These are phyloP conservation scores for Pistacia atlantica DNA, from an alignment of 345 rosid genomes.

Conservation along the genomic window DNA sequence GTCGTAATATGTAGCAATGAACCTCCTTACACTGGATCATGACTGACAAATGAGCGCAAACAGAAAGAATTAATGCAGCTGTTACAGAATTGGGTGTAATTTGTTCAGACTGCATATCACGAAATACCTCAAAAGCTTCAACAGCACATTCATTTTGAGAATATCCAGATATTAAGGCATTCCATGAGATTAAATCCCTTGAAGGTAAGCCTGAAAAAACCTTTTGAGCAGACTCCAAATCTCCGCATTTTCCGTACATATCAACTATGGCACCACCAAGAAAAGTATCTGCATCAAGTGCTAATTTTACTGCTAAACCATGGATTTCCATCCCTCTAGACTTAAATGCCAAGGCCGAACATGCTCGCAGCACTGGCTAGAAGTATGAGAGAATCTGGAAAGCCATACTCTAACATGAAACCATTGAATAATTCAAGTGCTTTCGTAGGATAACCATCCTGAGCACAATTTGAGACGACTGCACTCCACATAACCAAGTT, in stretches of 20 bases:
- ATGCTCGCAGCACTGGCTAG: slow-evolving; percentile 47
- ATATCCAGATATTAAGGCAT: slow-evolving; percentile 50
- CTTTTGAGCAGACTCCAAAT: slow-evolving; percentile 36
- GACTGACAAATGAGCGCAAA: slow-evolving; percentile 35
- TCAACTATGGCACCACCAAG: slow-evolving; percentile 52
- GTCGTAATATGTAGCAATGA: slow-evolving; percentile 45
- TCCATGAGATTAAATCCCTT: slow-evolving; percentile 48
- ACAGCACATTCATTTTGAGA: slow-evolving; percentile 32
- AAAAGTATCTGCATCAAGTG: slow-evolving; percentile 28
- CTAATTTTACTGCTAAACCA: slow-evolving; percentile 37
- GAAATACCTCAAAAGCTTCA: slow-evolving; percentile 39
- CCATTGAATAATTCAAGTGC: slow-evolving; percentile 35
- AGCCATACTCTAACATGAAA: slow-evolving; percentile 34
- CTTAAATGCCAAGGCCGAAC: slow-evolving; percentile 38
- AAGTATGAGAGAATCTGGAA: slow-evolving; percentile 38
- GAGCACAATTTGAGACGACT: slow-evolving; percentile 36
- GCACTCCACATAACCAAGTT: slow-evolving; percentile 46
- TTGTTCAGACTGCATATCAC: slow-evolving; percentile 37
- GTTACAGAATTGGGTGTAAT: slow-evolving; percentile 43
- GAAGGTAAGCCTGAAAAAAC: slow-evolving; percentile 29
- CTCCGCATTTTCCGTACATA: slow-evolving; percentile 44
- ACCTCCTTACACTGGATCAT: slow-evolving; percentile 41
- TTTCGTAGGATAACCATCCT: slow-evolving; percentile 28
- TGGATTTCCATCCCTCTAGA: slow-evolving; percentile 41
- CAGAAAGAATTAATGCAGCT: slow-evolving; percentile 44